Conservation (phyloP, 1,139 yeast genomes). For the Candida anutae region DNA sequence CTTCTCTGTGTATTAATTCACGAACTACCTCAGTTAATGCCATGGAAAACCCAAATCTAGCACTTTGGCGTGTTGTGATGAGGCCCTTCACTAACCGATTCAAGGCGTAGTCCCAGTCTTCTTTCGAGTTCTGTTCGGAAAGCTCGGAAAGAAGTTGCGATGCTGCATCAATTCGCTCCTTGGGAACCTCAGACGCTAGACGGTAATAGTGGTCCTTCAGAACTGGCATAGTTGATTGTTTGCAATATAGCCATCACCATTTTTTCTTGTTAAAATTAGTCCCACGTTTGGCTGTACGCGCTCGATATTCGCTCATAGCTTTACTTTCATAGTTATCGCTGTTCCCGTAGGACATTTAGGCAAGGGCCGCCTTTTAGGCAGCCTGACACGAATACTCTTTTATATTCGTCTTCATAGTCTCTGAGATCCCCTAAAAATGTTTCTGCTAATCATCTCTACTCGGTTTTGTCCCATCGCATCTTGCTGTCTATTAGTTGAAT, state of each 20-base stretch:
- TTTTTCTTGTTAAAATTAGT: too few species aligned
- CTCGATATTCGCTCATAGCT: not conserved
- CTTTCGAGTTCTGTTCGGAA: slow-evolving; percentile 29
- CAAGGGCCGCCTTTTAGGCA: too few species aligned
- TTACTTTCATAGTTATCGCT: too few species aligned
- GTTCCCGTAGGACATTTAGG: too few species aligned
- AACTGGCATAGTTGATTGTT: slow-evolving; percentile 33
- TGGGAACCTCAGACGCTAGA: slow-evolving; percentile 69
- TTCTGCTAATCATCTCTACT: too few species aligned
- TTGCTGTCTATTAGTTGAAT: too few species aligned
- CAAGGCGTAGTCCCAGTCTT: slow-evolving; percentile 79
- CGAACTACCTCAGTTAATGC: slow-evolving; percentile 74
- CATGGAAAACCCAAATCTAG: slow-evolving; percentile 83
- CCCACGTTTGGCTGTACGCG: not conserved
- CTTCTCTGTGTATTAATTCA: slow-evolving; percentile 24
- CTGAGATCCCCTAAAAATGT: too few species aligned
- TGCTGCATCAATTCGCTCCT: slow-evolving; percentile 70
- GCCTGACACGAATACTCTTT: too few species aligned
- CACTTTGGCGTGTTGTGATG: slow-evolving; percentile 73
- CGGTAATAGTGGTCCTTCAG: slow-evolving; percentile 72
- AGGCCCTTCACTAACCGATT: slow-evolving; percentile 75
- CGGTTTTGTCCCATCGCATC: too few species aligned
- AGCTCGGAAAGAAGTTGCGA: slow-evolving; percentile 56
- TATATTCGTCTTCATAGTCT: too few species aligned
- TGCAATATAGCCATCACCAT: too few species aligned